Base-by-base conservation (phyloP, 2,329 filamentous ascomycete genomes). In the Calonectria pteridis region DNA sequence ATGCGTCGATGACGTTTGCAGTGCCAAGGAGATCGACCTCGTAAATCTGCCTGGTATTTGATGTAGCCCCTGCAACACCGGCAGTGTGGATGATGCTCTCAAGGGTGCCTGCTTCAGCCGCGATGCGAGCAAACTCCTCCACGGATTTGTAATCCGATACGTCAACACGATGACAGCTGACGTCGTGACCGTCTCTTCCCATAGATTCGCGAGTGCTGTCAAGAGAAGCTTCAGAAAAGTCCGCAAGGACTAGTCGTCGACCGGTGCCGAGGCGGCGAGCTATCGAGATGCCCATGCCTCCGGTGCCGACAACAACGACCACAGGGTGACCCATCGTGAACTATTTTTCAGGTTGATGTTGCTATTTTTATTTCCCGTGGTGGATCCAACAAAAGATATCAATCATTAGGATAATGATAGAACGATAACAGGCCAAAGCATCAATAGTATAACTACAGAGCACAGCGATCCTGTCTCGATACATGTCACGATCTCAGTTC, bases 241-340 rank as follows among this genome's bases (percentile, higher is more conserved):
- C 55, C 7, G 23, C 55, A 6, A 59, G n/a, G 16, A 59, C 55
- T 23, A 59, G 55, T 18, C n/a, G 55, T 35, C 55, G 33, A 7
- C 55, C 55, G 26, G 55, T 10, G 14, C 55, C 55, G 6, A 59
- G 55, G 16, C 55, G 55, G n/a, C 55, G 55, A 31, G 55, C 55
- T 59, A 59, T 59, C 31, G 55, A 59, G n/a, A 59, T 59, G 14
- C 55, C 55, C 55, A 59, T 59, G 33, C 55, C 55, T 28, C 55
- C 55, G 4, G 55, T 18, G 13, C 55, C 55, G 10, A 59, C 28
- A 40, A 59, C 14, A 26, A 59, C 55, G 6, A 59, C 55, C n/a
- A 59, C 55, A 18, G 55, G n/a, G 4, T 33, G 55, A 28, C 31
- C 33, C 55, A 59, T 59, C 14, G 7, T 28, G 33, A 23, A 13